Evolutionary conservation across 164 flowering plant species (phyloP), one percentile per base, ranked within the genome.

Genomic region (Cinnamomum chago): DNA sequence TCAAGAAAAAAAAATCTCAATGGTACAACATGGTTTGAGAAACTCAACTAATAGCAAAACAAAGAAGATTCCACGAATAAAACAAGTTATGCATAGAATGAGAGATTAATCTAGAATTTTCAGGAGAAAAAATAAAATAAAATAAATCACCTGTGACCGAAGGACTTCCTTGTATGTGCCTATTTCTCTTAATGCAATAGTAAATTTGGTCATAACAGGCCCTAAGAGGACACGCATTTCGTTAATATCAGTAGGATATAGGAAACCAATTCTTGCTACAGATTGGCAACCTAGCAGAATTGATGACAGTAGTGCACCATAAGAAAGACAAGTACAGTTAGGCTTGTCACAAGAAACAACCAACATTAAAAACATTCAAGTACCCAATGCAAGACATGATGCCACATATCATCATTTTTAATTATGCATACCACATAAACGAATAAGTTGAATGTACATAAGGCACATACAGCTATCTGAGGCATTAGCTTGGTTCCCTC

Each of bases 151-250:
- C 97, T 95, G 94, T 24, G 98, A 90, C 20, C 96, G 92, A 75
- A 95, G 92, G 79, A 90, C 90, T 84, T 95, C 99, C 79, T 93
- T 93, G 84, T 95, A 93, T 50, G 97, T 93, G 65, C 95, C 99
- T 77, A 95, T 91, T 83, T 95, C 99, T 82, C 99, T 91, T 85
- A 95, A 82, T 6, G 95, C 97, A 81, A 92, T 89, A 20, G 98
- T 90, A 85, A 92, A 95, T 83, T 93, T 95, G 78, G 97, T 89
- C 99, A 95, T 92, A 70, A 91, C 97, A 70, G 97, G 97, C 18
- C 99, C 98, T 95, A 74, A 11, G 5, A 62, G 18, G 65, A 58
- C 64, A 72, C 5, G 58, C 58, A 66, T 17, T 47, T 65, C 2
- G 25, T 55, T 71, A 75, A 35, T 60, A 73, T 51, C 15, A 75